These are phyloP conservation scores for Coniochaeta sp. DNA, from an alignment of 2,329 filamentous ascomycete genomes.

Conservation along the genomic window DNA sequence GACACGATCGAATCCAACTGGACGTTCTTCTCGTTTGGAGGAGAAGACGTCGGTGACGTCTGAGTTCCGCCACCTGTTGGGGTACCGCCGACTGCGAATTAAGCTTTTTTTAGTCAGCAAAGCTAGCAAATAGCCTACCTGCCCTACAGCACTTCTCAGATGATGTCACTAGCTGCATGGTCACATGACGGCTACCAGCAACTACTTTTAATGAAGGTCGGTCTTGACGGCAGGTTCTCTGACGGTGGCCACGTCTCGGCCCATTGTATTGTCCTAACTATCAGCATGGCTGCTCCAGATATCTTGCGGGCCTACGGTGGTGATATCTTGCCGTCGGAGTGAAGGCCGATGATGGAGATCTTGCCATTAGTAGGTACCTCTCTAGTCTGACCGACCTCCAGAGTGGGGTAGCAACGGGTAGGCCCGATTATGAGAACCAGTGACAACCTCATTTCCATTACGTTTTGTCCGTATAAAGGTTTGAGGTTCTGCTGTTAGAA, in stretches of 20 bases:
- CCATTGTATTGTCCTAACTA: neutral
- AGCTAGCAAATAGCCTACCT: neutral
- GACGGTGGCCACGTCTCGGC: no score
- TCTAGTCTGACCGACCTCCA: neutral
- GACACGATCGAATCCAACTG: neutral
- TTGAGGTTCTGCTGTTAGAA: neutral
- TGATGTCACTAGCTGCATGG: neutral
- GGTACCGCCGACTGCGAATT: neutral
- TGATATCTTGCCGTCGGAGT: neutral
- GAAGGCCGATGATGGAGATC: neutral
- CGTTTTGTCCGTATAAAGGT: neutral
- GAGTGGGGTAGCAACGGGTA: neutral
- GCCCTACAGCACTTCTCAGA: neutral
- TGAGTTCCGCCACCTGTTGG: neutral
- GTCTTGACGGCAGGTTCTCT: no score
- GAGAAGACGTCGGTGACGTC: neutral
- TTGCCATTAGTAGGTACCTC: neutral
- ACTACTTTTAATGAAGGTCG: no score
- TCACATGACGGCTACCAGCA: neutral
- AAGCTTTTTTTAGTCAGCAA: neutral
- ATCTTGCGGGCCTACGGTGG: neutral
- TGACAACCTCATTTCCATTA: neutral
- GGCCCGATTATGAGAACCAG: neutral
- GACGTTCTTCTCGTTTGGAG: neutral
- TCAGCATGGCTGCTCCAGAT: neutral